Conservation (phyloP, 257 asterid genomes). For the Verbena officinalis region DNA sequence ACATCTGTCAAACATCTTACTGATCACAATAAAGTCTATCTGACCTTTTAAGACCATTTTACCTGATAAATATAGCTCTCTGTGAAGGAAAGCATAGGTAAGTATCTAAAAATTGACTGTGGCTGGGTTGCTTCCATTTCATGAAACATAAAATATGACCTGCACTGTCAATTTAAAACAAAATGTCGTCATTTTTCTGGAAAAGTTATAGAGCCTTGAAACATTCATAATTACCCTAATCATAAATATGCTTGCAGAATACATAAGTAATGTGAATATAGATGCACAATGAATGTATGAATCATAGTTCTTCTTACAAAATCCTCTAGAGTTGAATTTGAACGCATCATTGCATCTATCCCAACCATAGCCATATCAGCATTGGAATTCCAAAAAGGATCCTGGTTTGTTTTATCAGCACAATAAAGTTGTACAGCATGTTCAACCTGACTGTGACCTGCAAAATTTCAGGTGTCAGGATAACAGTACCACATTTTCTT, state of each 20-base stretch:
- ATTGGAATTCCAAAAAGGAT: conserved; percentile 27
- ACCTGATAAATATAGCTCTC: conserved; percentile 98
- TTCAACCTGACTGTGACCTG: conserved; percentile 47
- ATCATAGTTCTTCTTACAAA: conserved; percentile 62
- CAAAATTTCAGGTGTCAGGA: conserved; percentile 32
- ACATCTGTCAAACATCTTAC: background rate
- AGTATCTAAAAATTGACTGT: conserved; percentile 62
- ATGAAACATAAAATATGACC: conserved; percentile 95
- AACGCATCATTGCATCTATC: conserved; percentile 76
- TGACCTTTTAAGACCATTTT: conserved; percentile 19
- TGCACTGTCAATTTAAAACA: conserved; percentile 57
- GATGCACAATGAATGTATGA: background rate
- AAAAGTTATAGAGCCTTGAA: background rate
- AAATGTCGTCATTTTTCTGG: background rate
- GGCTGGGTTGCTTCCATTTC: conserved; percentile 70
- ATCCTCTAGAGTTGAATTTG: conserved; percentile 94
- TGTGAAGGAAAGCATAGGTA: conserved; percentile 85
- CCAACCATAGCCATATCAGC: conserved; percentile 59
- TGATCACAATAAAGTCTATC: background rate
- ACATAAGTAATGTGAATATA: no score
- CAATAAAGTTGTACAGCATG: conserved; percentile 27
- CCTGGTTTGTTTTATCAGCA: conserved; percentile 37
- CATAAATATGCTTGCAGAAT: no score
- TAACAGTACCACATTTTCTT: conserved; percentile 11
- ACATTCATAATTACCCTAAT: background rate